Evolutionary conservation across 306 rosid genomes (phyloP), one percentile per base, ranked within the genome.

Genomic region (Spatholobus suberectus): DNA sequence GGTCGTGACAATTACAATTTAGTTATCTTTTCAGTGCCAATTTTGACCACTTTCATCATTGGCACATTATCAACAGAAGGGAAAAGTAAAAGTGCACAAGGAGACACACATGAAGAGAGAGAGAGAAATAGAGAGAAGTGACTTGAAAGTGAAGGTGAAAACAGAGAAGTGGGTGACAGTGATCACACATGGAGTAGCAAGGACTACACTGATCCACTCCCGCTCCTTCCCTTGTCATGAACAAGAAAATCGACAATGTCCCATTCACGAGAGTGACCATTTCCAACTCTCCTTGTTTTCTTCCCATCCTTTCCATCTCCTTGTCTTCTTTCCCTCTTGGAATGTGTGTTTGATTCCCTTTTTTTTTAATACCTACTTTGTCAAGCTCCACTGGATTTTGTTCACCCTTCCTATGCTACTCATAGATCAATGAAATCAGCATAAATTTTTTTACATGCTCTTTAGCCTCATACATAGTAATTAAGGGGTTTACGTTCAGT

Each of bases 251-350:
- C 59, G 85, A 82, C 90, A 65, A 86, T 55, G 89, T 89, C 89
- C 70, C 86, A 79, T 80, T 88, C 97, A 91, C 90, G 91, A 88
- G 92, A 85, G 59, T 17, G 92, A 86, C 92, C 92, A 54, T 82
- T 89, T 88, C 91, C 92, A 67, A 88, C 93, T 81, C 82, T 51
- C 83, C 71, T 81, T 87, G 89, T 91, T 89, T 90, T 90, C 88
- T 88, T 87, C 87, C 74, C 29, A 68, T 35, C 84, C 70, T 82
- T 84, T 78, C 79, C 77, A 79, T 87, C 88, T 90, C 57, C 83
- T 91, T 91, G 97, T 93, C 97, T 57, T 91, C 77, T 89, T 82
- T 52, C 59, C 66, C 65, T 83, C 92, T 91, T 87, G 96, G 90
- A 81, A 81, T 89, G 80, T 87, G 96, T 82, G 97, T 62, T 85